These are phyloP conservation scores for Coniferiporia weirii DNA, from an alignment of 1,284 basidiomycete species.

Conservation along the genomic window DNA sequence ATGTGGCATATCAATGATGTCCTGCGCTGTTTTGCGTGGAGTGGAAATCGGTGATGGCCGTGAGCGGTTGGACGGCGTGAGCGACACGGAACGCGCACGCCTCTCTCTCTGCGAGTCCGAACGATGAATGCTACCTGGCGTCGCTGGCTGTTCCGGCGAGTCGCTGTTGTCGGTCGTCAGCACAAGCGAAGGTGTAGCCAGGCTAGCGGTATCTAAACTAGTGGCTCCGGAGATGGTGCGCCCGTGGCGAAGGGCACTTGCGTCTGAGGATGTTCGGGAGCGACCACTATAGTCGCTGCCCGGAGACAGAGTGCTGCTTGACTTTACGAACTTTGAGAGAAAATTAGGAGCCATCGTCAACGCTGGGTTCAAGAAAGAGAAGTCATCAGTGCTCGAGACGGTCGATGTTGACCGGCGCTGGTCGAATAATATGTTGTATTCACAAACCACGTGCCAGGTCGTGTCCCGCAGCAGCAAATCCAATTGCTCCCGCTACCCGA, in stretches of 20 bases:
- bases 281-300: slow-evolving; percentile 15
- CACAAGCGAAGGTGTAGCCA: slow-evolving; percentile 13
- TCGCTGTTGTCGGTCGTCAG: slow-evolving; percentile 19
- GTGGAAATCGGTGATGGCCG: background rate
- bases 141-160: slow-evolving; percentile 10
- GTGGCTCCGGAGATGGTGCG: slow-evolving; percentile 4
- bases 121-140: slow-evolving; percentile 20
- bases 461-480: too few species aligned
- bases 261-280: slow-evolving; percentile 16
- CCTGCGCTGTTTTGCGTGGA: slow-evolving; percentile 1
- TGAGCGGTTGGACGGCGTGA: background rate
- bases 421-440: background rate
- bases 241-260: slow-evolving; percentile 20
- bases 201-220: background rate
- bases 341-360: slow-evolving; percentile 26
- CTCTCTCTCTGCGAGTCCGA: slow-evolving; percentile 10
- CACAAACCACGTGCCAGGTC: background rate
- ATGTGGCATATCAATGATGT: slow-evolving; percentile 3
- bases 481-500: too few species aligned
- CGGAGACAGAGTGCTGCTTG: slow-evolving; percentile 4
- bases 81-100: slow-evolving; percentile 10
- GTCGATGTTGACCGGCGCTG: background rate
- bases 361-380: background rate
- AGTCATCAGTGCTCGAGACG: background rate
- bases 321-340: slow-evolving; percentile 33